Evolutionary conservation across 352 stramenopile species (phyloP).

Genomic region (Blastocystis sp.): DNA sequence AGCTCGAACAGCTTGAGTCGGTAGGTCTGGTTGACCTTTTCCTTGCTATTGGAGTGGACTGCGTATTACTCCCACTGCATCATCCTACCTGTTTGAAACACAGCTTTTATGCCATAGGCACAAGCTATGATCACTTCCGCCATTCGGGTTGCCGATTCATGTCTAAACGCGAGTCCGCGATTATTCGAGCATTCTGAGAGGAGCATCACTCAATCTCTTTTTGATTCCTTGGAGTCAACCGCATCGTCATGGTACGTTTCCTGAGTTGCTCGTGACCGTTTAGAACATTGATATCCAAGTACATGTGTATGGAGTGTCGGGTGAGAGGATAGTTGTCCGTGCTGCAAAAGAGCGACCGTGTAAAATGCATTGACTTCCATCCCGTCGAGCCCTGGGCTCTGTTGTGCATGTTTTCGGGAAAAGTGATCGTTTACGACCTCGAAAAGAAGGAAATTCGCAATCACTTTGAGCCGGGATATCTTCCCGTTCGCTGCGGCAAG

Average conservation of each 20-base stretch:
- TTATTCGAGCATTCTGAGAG: too few relatives aligned
- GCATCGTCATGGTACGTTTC: too few relatives aligned
- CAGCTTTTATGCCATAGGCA: neutral
- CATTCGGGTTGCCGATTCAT: neutral
- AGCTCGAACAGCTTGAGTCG: neutral
- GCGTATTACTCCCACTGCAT: neutral
- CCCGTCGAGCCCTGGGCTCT: conserved; percentile 91
- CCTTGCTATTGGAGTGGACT: neutral
- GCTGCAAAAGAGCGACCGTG: conserved; percentile 76
- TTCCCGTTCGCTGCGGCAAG: conserved; percentile 80
- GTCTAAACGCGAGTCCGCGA: neutral
- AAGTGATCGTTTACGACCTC: conserved; percentile 97
- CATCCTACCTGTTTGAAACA: neutral
- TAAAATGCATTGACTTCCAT: conserved; percentile 96
- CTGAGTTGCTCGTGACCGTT: too few relatives aligned
- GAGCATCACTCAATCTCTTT: too few relatives aligned
- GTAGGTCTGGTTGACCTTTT: neutral
- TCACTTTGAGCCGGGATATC: conserved; percentile 86
- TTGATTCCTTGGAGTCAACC: too few relatives aligned
- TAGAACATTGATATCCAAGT: conserved; percentile 48
- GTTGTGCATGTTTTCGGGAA: conserved; percentile 87
- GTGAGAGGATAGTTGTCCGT: conserved; percentile 22
- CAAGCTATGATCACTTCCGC: neutral
- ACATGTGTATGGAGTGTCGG: neutral
- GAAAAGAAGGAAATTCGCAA: conserved; percentile 82